A percentile compares a stretch with the other conserved stretches of the same genome.
These are phyloP conservation scores for Cyberlindnera mississippiensis DNA, from an alignment of 805 yeast species.

Conservation along the genomic window DNA sequence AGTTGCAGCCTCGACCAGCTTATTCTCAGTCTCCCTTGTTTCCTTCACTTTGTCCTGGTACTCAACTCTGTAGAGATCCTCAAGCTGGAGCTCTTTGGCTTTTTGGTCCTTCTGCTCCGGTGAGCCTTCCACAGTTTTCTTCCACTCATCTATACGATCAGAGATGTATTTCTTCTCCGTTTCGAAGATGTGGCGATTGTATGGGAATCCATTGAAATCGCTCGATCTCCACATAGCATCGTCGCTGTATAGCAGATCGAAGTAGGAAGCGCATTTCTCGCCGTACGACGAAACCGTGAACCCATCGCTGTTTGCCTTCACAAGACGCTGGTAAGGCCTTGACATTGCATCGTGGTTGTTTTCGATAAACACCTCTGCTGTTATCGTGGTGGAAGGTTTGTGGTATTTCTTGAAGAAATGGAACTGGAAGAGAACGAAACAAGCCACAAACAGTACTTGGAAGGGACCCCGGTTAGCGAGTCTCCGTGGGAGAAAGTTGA, in stretches of 20 bases:
- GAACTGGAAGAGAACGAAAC: conserved; percentile 9
- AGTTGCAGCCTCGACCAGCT: conserved; percentile 24
- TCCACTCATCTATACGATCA: conserved; percentile 15
- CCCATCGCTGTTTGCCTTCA: conserved; percentile 4
- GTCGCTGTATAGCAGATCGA: conserved; percentile 23
- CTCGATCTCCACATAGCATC: conserved; percentile 23
- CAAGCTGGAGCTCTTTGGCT: conserved; percentile 15
- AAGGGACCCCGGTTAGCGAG: not conserved
- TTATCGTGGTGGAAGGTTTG: not conserved
- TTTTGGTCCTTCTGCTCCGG: conserved; percentile 16
- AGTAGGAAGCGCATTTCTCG: conserved; percentile 30
- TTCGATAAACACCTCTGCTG: conserved; percentile 6
- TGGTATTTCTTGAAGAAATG: conserved; percentile 6
- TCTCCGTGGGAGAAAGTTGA: not conserved
- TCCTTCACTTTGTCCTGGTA: conserved; percentile 19
- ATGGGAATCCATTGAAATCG: conserved; percentile 19
- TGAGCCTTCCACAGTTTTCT: conserved; percentile 4
- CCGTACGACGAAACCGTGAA: conserved; percentile 8
- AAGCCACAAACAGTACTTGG: conserved; percentile 2
- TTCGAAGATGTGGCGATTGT: conserved; percentile 22
- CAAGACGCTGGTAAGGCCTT: conserved; percentile 8
- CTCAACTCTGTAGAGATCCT: conserved; percentile 12
- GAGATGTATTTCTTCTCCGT: conserved; percentile 18
- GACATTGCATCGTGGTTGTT: conserved; percentile 3
- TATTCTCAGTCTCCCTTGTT: conserved; percentile 22